Evolutionary conservation across 257 asterid species (phyloP), one percentile per base, ranked within the genome.

Genomic region (Catharanthus roseus): DNA sequence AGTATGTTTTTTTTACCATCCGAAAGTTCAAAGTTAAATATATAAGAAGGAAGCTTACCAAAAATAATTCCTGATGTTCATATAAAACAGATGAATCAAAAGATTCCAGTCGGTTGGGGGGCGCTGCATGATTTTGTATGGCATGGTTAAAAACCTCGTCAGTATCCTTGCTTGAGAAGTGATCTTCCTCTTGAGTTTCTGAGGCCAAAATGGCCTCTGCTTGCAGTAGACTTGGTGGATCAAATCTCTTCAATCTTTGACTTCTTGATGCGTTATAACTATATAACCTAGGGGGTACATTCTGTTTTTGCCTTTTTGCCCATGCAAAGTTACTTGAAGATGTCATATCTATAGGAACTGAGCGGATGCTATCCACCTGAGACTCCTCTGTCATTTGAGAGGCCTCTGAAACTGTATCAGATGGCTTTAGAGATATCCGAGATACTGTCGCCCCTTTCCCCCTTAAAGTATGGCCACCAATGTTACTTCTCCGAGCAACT

Each of bases 401-500:
- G 64, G 83, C 79, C 69, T 89, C 93, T 0, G 99, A 91, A 44
- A 78, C 81, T 2, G 99, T 84, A 56, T 89, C 96, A 6, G 71
- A 76, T 10, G 92, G 69, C 72, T 88, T 85, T 31, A 79, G 7
- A n/a, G 95, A 77, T 38, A 75, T 50, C 65, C 85, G 77, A 10
- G 87, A 74, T 45, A 77, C 86, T 2, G 83, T 47, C 18, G 88
- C 82, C 53, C 80, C 88, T 77, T 78, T 87, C 69, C 87, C 85
- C 73, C 74, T 83, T 42, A 71, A 41, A 29, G 26, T 45, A 34
- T 66, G 74, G 18, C 62, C 68, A 55, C 75, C 44, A 24, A 76
- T 77, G 12, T 29, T 41, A 77, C 34, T 77, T 75, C 82, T 82
- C 0, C 81, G 87, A 11, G 71, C 72, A 77, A 53, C 78, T 54